Evolutionary conservation across 2,329 filamentous ascomycete species (phyloP), one percentile per base, ranked within the genome.

Genomic region (Metarhizium album): DNA sequence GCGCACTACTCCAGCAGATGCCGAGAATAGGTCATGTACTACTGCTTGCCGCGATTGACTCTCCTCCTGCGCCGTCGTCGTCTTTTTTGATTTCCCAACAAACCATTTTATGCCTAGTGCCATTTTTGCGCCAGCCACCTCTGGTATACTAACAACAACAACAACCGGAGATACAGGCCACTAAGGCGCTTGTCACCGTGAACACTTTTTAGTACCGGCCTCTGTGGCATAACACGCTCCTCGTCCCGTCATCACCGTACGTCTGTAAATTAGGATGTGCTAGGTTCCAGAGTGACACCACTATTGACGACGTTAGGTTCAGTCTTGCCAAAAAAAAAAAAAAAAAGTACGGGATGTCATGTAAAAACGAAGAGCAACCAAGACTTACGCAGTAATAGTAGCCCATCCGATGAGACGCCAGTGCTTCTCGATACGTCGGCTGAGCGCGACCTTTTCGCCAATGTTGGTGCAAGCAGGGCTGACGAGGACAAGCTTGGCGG

Each of bases 361-460:
- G 11, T 29, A 9, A 7, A 9, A 29, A 29, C 11, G 27, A 29
- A 29, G 27, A n/a, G n/a, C n/a, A n/a, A n/a, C n/a, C 27, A 29
- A 20, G 55, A 74, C 76, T 74, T 73, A 80, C 76, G 77, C 77
- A 61, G 84, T 82, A 66, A 89, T 88, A 58, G 86, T 90, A 53
- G 86, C 86, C 88, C 88, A 94, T 61, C 89, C 88, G 62, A 95
- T 94, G 65, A 94, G 78, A 73, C 90, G 87, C 91, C 91, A 97
- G 73, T 96, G 91, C 82, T 97, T 97, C 73, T 98, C 93, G 64
- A 97, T 96, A 83, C 93, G 87, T 73, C 93, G 80, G 68, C 84
- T 90, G 64, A 98, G 78, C 42, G 93, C 93, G 64, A 98, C 90
- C 85, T 98, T 97, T 78, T 98, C 91, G 58, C 90, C 90, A 64